These are phyloP conservation scores for Rhizopogon vulgaris DNA, from an alignment of 768 basidiomycete species.

Conservation along the genomic window DNA sequence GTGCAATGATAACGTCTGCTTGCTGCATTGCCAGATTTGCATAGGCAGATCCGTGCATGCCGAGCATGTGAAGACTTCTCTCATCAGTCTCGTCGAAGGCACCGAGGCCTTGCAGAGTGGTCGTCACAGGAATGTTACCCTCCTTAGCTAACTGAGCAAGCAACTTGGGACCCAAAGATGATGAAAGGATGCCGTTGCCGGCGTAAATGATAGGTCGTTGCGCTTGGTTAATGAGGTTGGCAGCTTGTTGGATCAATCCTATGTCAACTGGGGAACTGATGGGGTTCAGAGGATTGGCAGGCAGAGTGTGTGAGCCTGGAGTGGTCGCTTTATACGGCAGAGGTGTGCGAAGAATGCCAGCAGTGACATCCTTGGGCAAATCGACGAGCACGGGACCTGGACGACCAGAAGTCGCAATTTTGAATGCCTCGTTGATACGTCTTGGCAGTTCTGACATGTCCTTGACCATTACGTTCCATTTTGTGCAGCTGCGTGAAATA, in stretches of 20 bases:
- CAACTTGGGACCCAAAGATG: conserved; percentile 74
- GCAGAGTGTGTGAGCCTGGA: conserved; percentile 73
- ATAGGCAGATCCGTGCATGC: conserved; percentile 97
- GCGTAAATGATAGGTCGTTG: conserved; percentile 90
- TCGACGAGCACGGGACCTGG: conserved; percentile 98
- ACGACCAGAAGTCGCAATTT: conserved; percentile 94
- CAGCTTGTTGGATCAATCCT: conserved; percentile 73
- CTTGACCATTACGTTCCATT: conserved; percentile 99
- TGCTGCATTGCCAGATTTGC: conserved; percentile 98
- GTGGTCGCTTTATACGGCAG: conserved; percentile 83
- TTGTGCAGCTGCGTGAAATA: conserved; percentile 95
- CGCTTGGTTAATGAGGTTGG: conserved; percentile 86
- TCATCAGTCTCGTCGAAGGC: conserved; percentile 89
- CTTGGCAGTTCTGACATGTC: conserved; percentile 92
- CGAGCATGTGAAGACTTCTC: conserved; percentile 91
- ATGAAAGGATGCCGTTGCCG: conserved; percentile 84
- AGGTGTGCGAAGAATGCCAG: conserved; percentile 79
- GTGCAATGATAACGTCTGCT: conserved; percentile 95
- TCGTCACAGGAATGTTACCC: conserved; percentile 96
- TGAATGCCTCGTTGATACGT: conserved; percentile 98
- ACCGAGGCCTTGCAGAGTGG: conserved; percentile 93
- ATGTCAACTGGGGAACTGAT: conserved; percentile 55
- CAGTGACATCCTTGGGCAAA: conserved; percentile 98
- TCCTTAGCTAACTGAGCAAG: conserved; percentile 71
- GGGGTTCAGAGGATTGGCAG: conserved; percentile 63